Evolutionary conservation across 2,329 filamentous ascomycete species (phyloP), one percentile per base, ranked within the genome.

Genomic region (Pyrenophora seminiperda): DNA sequence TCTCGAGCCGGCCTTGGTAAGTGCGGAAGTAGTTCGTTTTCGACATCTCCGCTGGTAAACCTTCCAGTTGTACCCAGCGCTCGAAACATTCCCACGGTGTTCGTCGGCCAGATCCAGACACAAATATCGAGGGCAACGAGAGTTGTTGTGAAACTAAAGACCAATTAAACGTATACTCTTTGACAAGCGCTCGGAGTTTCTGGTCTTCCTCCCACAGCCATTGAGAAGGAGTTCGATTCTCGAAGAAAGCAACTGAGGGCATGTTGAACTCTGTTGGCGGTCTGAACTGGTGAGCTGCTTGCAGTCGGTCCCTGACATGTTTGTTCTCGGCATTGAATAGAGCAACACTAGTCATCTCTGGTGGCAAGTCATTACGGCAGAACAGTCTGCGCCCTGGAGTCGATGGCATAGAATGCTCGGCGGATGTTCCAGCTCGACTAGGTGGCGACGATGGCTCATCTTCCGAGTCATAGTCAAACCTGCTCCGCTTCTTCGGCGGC

Each of bases 81-180:
- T 99, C 94, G 64, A 99, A 99, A 70, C 94, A 99, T 75, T 99
- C 94, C 94, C 94, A 99, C 0, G 93, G 91, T 2, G 93, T 97
- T 39, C 94, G 84, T 54, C 94, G 83, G 70, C 97, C 93, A 9
- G 91, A 86, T 1, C 90, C 91, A 15, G 92, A 93, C n/a, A 85
- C 82, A 66, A 91, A 95, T 11, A 86, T 71, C 0, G 91, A 95
- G 43, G 84, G 85, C 13, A 88, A 82, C 1, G 85, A 82, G 44
- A 97, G 77, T 52, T 93, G 87, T 61, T 84, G 89, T 1, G 92
- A 90, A 45, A 97, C 96, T 4, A 99, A 79, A 3, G 91, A 95
- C 94, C 94, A 99, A 65, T 99, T 99, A 77, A 97, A 97, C 0
- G 91, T 91, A 67, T 94, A 96, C 56, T 97, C 91, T 62, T 91